Evolutionary conservation across 192 early-diverging fungal species (phyloP), one percentile per base, ranked within the genome.

Genomic region (Coemansia sp.): DNA sequence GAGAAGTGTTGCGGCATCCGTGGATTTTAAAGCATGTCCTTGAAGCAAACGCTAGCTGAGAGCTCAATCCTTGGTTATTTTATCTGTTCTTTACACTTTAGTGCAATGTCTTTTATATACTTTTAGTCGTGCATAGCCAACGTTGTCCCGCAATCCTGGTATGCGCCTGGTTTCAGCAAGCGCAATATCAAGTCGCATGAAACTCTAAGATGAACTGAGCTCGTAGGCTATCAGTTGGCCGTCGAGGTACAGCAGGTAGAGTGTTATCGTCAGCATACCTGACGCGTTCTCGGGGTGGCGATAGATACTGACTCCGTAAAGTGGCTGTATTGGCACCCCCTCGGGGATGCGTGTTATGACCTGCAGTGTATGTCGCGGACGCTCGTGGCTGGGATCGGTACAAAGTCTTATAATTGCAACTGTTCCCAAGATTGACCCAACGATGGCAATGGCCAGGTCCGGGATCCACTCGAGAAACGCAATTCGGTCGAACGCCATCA

Each of bases 1-100:
- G 87, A 2, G 72, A 88, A 12, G 94, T 98, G 15, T 60, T 92
- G 57, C 50, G 82, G 42, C 95, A 98, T 68, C 93, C 94, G 17
- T 98, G 81, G 81, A 78, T 83, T n/a, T 40, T 66, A 11, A 83
- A 66, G 65, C 71, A 81, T 42, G 40, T 80, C 1, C 57, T 57
- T 52, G 50, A 52, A 21, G 19, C 50, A 6, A 44, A 44, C 42
- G 11, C 42, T 44, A 44, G 42, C 42, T 44, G n/a, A n/a, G 42
- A 12, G 28, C 28, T 31, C 28, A 31, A 31, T 31, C 6, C 28
- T 31, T 31, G 28, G 28, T 31, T 31, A 31, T 31, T 31, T 31
- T n/a, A 44, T 12, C 2, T 44, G 42, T n/a, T 44, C 3, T n/a
- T 44, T 44, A n/a, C 42, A n/a, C 42, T 44, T 44, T 44, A n/a